These are phyloP conservation scores for Olyra latifolia DNA, from an alignment of 176 grass and related monocot species.

Conservation along the genomic window DNA sequence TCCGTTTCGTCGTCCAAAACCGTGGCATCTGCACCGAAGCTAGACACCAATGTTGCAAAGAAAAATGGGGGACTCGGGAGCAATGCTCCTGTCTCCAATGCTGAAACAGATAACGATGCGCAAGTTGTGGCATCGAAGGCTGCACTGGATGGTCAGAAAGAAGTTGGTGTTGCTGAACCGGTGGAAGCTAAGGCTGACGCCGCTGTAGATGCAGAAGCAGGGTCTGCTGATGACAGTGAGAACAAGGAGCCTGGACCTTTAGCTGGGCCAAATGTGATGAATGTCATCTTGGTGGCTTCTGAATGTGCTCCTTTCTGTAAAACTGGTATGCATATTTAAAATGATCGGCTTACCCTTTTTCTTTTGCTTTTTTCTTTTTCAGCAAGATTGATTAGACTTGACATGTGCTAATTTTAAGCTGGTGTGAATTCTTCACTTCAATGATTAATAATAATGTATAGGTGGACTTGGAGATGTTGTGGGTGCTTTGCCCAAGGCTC, in stretches of 20 bases:
- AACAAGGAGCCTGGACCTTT: constrained; percentile 48
- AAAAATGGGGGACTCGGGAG: constrained; percentile 18
- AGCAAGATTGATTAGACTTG: neutral
- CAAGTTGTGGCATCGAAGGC: constrained; percentile 15
- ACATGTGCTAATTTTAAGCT: neutral
- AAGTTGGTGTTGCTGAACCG: constrained; percentile 12
- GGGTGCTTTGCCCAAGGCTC: constrained; percentile 89
- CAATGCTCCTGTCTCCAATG: neutral
- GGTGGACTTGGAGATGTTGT: constrained; percentile 97
- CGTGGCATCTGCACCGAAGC: constrained; percentile 4
- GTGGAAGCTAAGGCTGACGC: constrained; percentile 31
- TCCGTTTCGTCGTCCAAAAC: constrained; percentile 24
- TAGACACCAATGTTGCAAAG: neutral
- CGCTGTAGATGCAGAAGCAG: neutral
- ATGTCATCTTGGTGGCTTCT: constrained; percentile 79
- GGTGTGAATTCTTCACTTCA: constrained; percentile 11
- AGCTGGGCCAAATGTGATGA: constrained; percentile 94
- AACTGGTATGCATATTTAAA: constrained; percentile 53
- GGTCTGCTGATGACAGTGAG: constrained; percentile 11
- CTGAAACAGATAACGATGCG: neutral
- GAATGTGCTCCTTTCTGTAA: constrained; percentile 95
- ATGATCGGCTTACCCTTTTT: neutral
- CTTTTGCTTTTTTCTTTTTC: neutral
- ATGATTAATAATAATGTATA: constrained; percentile 29
- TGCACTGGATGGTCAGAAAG: constrained; percentile 13